Evolutionary conservation across 495 filamentous ascomycete genomes (phyloP).

Genomic region (Amphirosellinia nigrospora): DNA sequence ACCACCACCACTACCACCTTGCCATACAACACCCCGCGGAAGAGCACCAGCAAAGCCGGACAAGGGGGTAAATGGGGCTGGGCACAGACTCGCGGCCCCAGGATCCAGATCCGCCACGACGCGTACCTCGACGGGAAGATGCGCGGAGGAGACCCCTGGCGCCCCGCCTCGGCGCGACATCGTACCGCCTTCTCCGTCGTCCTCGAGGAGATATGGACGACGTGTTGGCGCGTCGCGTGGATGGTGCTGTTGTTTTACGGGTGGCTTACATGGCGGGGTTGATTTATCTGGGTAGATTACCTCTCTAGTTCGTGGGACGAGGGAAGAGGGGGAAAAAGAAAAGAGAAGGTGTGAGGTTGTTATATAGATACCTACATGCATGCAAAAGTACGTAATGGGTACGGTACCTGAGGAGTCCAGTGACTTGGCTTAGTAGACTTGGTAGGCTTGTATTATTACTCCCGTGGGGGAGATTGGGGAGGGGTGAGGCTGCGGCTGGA

Average conservation of each 20-base stretch:
- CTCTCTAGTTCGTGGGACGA: background rate
- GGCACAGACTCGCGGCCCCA: slow-evolving; percentile 39
- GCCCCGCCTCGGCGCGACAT: slow-evolving; percentile 9
- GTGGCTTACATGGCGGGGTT: slow-evolving; percentile 50
- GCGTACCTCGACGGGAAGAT: slow-evolving; percentile 44
- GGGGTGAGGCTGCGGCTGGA: background rate
- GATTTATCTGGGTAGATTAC: background rate
- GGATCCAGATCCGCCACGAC: slow-evolving; percentile 48
- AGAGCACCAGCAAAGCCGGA: slow-evolving; percentile 27
- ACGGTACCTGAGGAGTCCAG: background rate
- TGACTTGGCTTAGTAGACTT: too few species aligned
- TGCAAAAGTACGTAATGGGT: slow-evolving; percentile 5
- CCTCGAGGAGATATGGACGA: slow-evolving; percentile 53
- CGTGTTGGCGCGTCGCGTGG: slow-evolving; percentile 50
- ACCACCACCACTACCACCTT: slow-evolving; percentile 22
- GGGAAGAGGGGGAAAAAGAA: background rate
- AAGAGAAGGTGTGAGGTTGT: background rate
- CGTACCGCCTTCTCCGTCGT: slow-evolving; percentile 37
- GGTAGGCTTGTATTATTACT: slow-evolving; percentile 4
- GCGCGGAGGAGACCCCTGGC: slow-evolving; percentile 39
- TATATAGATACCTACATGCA: slow-evolving; percentile 1
- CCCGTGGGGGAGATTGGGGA: background rate
- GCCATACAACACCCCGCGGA: slow-evolving; percentile 23
- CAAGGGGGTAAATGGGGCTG: slow-evolving; percentile 50
- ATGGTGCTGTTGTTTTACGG: slow-evolving; percentile 51